A percentile compares a stretch with the other conserved stretches of the same genome.
Conservation (phyloP, 2,329 filamentous ascomycete species). For the Botryosphaeria agaves region DNA sequence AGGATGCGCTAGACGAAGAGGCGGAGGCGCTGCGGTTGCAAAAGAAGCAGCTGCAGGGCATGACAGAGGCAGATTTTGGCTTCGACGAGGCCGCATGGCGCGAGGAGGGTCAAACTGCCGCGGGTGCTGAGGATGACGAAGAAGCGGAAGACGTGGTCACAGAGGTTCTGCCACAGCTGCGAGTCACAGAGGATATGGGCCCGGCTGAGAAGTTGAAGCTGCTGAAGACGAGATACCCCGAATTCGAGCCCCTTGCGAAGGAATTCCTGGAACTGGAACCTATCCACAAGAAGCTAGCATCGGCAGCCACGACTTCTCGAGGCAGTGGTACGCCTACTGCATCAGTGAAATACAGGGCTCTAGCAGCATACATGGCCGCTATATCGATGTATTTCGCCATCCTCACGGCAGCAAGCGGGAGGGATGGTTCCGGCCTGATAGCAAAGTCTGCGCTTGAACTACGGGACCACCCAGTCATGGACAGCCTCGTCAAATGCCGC, state of each 20-base stretch:
- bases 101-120: slow-evolving; percentile 33
- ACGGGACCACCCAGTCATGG: slow-evolving; percentile 83
- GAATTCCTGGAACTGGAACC: slow-evolving; percentile 60
- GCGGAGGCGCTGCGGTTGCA: slow-evolving; percentile 75
- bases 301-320: slow-evolving; percentile 40
- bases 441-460: slow-evolving; percentile 62
- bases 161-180: slow-evolving; percentile 69
- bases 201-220: slow-evolving; percentile 58
- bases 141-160: slow-evolving; percentile 45
- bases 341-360: slow-evolving; percentile 58
- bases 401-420: slow-evolving; percentile 61
- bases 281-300: slow-evolving; percentile 39
- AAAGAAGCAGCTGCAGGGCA: slow-evolving; percentile 74
- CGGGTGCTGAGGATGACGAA: slow-evolving; percentile 24
- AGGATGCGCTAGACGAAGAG: slow-evolving; percentile 78
- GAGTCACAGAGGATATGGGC: slow-evolving; percentile 65
- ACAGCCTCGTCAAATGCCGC: slow-evolving; percentile 60
- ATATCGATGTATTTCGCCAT: slow-evolving; percentile 91
- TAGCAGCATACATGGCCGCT: slow-evolving; percentile 72
- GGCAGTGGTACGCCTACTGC: slow-evolving; percentile 32
- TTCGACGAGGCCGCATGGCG: slow-evolving; percentile 85
- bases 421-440: slow-evolving; percentile 32
- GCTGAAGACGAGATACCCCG: slow-evolving; percentile 68
- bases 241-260: slow-evolving; percentile 71
- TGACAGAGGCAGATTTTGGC: slow-evolving; percentile 83